These are phyloP conservation scores for Phytophthora sp. DNA, from an alignment of 352 stramenopile species.

Conservation along the genomic window DNA sequence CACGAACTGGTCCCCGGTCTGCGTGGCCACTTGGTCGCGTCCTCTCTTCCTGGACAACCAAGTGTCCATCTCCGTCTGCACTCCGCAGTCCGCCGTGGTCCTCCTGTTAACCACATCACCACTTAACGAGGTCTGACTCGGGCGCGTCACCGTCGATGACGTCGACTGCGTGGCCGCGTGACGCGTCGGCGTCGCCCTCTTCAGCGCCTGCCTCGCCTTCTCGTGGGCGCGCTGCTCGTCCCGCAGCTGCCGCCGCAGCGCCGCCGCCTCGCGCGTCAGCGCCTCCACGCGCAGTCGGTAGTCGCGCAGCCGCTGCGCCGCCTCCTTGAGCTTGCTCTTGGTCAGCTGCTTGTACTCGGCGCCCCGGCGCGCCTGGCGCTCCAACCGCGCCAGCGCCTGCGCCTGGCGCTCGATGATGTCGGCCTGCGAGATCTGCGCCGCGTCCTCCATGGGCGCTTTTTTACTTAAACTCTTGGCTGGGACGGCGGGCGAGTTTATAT, in stretches of 20 bases:
- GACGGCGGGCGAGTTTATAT: slow-evolving; percentile 7
- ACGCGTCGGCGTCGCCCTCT: not conserved
- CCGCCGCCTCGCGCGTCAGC: slow-evolving; percentile 40
- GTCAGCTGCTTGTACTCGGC: slow-evolving; percentile 62
- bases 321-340: slow-evolving; percentile 75
- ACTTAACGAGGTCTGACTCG: slow-evolving; percentile 35
- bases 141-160: not conserved
- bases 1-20: slow-evolving; percentile 17
- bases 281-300: slow-evolving; percentile 66
- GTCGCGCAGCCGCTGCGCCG: slow-evolving; percentile 57
- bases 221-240: not conserved
- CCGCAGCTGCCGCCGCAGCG: slow-evolving; percentile 30
- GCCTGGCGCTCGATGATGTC: slow-evolving; percentile 78
- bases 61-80: slow-evolving; percentile 22
- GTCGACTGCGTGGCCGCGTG: slow-evolving; percentile 22
- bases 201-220: slow-evolving; percentile 18
- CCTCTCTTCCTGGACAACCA: slow-evolving; percentile 9
- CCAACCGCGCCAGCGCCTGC: slow-evolving; percentile 54
- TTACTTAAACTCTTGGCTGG: too few species aligned
- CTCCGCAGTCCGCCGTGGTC: slow-evolving; percentile 1
- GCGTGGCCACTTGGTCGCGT: not conserved
- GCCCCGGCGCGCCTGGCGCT: slow-evolving; percentile 40
- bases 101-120: slow-evolving; percentile 14
- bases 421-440: slow-evolving; percentile 58
- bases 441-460: slow-evolving; percentile 17